Evolutionary conservation across 768 basidiomycete genomes (phyloP).

Genomic region (Hypsizygus marmoreus): DNA sequence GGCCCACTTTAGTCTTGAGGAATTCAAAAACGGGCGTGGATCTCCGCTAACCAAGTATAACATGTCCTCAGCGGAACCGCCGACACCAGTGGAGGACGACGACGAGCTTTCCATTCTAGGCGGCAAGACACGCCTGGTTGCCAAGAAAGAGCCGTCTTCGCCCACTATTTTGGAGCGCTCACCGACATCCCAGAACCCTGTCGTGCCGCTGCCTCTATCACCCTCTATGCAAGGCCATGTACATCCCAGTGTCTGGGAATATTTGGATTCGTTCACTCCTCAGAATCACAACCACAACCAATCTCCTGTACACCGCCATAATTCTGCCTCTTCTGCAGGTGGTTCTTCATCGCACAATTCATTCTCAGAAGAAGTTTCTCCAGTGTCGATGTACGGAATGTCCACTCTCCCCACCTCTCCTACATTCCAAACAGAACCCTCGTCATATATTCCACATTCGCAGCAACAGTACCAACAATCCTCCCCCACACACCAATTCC

Average conservation of each 20-base stretch:
- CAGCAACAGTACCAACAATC: constrained; percentile 25
- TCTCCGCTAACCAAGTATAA: constrained; percentile 43
- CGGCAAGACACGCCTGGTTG: constrained; percentile 66
- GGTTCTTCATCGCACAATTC: constrained; percentile 12
- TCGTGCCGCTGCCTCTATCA: constrained; percentile 69
- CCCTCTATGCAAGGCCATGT: constrained; percentile 50
- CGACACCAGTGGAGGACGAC: constrained; percentile 50
- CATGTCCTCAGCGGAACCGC: constrained; percentile 36
- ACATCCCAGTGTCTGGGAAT: constrained; percentile 67
- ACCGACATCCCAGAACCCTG: constrained; percentile 69
- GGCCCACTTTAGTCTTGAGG: constrained; percentile 64
- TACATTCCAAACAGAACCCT: constrained; percentile 35
- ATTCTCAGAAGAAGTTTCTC: constrained; percentile 36
- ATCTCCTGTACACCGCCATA: constrained; percentile 7
- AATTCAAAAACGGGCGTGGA: constrained; percentile 59
- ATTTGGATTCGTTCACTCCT: constrained; percentile 60
- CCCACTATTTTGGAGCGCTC: constrained; percentile 62
- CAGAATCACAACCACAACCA: constrained; percentile 18
- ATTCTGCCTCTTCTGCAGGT: constrained; percentile 12
- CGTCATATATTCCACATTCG: constrained; percentile 33
- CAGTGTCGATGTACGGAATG: constrained; percentile 50
- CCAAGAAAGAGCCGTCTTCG: constrained; percentile 59
- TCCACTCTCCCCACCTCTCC: constrained; percentile 34
- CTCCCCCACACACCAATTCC: constrained; percentile 12
- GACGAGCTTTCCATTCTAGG: constrained; percentile 67